These are phyloP conservation scores for Neurospora tetrasperma DNA, from an alignment of 495 filamentous ascomycete species.

Conservation along the genomic window DNA sequence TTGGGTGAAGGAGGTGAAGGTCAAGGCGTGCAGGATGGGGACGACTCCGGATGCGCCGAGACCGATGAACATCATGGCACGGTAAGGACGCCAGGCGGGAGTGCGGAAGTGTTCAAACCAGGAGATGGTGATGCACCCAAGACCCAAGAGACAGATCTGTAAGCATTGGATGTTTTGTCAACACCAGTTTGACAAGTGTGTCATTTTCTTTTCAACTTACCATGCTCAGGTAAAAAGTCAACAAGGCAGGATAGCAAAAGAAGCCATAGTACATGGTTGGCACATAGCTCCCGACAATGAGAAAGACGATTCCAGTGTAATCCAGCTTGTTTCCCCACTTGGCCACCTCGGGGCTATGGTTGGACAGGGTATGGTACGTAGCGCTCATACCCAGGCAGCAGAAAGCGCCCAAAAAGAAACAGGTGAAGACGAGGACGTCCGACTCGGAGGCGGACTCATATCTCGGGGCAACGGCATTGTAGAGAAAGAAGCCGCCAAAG, in stretches of 20 bases:
- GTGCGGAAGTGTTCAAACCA: conserved; percentile 73
- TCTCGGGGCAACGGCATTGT: conserved; percentile 45
- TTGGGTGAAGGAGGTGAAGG: conserved; percentile 37
- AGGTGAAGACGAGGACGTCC: conserved; percentile 62
- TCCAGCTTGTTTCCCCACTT: conserved; percentile 56
- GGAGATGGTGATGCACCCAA: conserved; percentile 64
- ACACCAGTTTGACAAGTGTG: not conserved
- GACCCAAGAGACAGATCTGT: conserved; percentile 66
- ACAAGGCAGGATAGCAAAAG: conserved; percentile 50
- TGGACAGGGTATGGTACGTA: conserved; percentile 44
- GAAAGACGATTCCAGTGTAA: conserved; percentile 80
- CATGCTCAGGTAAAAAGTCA: conserved; percentile 64
- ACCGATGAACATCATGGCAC: conserved; percentile 82
- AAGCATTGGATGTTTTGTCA: not conserved
- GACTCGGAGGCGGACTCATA: conserved; percentile 52
- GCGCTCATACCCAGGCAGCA: conserved; percentile 79
- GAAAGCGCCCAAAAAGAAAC: conserved; percentile 69
- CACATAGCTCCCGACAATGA: conserved; percentile 82
- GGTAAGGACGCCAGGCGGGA: conserved; percentile 70
- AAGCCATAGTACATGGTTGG: conserved; percentile 85
- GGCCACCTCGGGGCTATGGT: conserved; percentile 32
- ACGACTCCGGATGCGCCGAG: conserved; percentile 79
- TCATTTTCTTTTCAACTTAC: conserved; percentile 28
- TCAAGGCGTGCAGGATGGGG: conserved; percentile 61
- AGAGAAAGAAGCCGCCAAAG: conserved; percentile 23